These are phyloP conservation scores for Scytalidium sp. DNA, from an alignment of 2,329 filamentous ascomycete genomes.

Conservation along the genomic window DNA sequence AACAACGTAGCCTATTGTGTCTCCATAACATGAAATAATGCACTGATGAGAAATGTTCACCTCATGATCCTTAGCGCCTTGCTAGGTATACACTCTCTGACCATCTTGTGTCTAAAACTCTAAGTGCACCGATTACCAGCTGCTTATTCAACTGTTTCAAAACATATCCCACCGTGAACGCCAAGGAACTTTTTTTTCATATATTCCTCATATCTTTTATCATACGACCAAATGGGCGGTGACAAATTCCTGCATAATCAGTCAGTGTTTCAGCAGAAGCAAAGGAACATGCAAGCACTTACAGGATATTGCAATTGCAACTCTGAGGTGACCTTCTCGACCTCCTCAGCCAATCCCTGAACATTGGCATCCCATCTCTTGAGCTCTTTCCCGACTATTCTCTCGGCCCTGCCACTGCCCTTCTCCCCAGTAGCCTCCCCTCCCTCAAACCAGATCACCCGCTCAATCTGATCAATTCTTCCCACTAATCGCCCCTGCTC, in stretches of 20 bases:
- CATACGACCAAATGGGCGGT: background rate
- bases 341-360: slow-evolving; percentile 80
- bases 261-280: background rate
- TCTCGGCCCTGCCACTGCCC: slow-evolving; percentile 62
- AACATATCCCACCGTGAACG: no score
- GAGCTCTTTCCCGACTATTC: slow-evolving; percentile 66
- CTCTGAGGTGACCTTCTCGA: slow-evolving; percentile 80
- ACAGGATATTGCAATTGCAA: slow-evolving; percentile 80
- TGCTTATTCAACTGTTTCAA: no score
- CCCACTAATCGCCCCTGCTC: slow-evolving; percentile 87
- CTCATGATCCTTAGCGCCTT: no score
- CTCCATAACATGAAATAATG: no score
- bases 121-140: no score
- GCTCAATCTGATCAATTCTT: slow-evolving; percentile 90
- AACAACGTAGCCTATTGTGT: no score
- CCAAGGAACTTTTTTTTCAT: no score
- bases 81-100: no score
- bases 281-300: slow-evolving; percentile 25
- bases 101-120: no score
- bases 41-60: no score
- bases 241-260: background rate
- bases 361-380: slow-evolving; percentile 89
- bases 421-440: slow-evolving; percentile 68
- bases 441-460: slow-evolving; percentile 81
- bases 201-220: background rate